phyloP scores from a whole-genome alignment of 169 alveolate species.

The Babesia bigemina region DNA sequence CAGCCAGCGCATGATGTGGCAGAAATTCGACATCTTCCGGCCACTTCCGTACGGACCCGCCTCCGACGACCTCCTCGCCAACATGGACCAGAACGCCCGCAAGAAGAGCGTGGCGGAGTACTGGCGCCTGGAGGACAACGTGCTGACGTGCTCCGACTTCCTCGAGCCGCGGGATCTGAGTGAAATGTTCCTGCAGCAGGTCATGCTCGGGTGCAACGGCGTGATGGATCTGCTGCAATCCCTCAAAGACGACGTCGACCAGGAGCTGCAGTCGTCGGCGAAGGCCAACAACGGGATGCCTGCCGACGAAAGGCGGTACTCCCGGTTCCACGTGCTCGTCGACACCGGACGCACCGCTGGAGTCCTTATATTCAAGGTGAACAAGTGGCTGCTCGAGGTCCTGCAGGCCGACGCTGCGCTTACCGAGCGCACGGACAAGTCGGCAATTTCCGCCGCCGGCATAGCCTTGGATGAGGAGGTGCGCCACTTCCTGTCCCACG shows the following conservation, averaged over 20 bases:
- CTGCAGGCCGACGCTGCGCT: neutral
- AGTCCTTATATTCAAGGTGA: constrained; percentile 7
- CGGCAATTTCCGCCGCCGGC: constrained; percentile 8
- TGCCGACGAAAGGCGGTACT: neutral
- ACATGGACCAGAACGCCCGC: constrained; percentile 15
- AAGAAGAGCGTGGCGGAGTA: constrained; percentile 29
- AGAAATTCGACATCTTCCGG: constrained; percentile 59
- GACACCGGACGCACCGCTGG: constrained; percentile 47
- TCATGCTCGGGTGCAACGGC: constrained; percentile 37
- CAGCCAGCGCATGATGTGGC: constrained; percentile 57
- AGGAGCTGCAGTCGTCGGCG: neutral
- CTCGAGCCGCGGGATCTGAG: constrained; percentile 39
- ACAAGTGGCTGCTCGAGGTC: constrained; percentile 30
- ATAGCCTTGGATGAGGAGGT: constrained; percentile 40
- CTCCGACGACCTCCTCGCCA: constrained; percentile 1
- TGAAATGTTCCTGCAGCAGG: constrained; percentile 43
- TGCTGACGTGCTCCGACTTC: constrained; percentile 42
- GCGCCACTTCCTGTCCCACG: constrained; percentile 42
- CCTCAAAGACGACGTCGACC: constrained; percentile 20
- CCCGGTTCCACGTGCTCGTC: constrained; percentile 44
- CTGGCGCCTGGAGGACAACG: constrained; percentile 15
- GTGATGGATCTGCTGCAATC: constrained; percentile 14
- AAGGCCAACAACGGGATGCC: neutral
- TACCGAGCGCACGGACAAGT: constrained; percentile 5
- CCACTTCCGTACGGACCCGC: constrained; percentile 44